Evolutionary conservation across 2,329 filamentous ascomycete genomes (phyloP).

Genomic region (Paecilomyces fulvus): DNA sequence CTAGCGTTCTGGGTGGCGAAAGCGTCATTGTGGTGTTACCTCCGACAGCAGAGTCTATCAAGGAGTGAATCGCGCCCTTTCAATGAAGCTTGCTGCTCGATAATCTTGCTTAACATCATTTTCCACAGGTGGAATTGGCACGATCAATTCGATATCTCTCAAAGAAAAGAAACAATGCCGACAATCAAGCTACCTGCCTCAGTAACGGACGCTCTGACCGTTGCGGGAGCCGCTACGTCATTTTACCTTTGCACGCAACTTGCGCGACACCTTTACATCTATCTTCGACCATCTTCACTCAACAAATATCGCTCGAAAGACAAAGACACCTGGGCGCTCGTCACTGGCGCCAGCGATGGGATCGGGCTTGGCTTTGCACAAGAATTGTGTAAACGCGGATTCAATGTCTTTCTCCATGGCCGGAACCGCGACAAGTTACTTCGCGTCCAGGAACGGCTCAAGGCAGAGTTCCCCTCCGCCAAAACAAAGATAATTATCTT

Average conservation of each 20-base stretch:
- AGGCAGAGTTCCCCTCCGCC: conserved; percentile 29
- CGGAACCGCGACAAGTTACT: conserved; percentile 44
- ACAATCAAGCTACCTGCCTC: not conserved
- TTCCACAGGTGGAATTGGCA: not conserved
- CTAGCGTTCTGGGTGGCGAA: not conserved
- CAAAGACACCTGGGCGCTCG: conserved; percentile 36
- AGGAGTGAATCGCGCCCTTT: not conserved
- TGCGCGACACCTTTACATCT: conserved; percentile 6
- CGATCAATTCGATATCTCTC: not conserved
- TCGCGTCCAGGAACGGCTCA: conserved; percentile 32
- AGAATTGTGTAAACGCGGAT: conserved; percentile 44
- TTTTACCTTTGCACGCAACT: not conserved
- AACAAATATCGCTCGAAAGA: conserved; percentile 8
- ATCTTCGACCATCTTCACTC: conserved; percentile 11
- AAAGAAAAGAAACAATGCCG: not conserved
- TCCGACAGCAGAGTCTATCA: not conserved
- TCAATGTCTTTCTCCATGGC: conserved; percentile 53
- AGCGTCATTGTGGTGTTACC: not conserved
- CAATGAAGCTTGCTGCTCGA: not conserved
- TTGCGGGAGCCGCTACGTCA: not conserved
- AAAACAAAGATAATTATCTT: conserved; percentile 36
- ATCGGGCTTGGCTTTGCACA: conserved; percentile 46
- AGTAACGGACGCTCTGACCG: not conserved
- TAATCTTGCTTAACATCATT: not conserved
- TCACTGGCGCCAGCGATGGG: conserved; percentile 49